Percentiles rank a stretch among this genome's conserved stretches.
phyloP scores from a whole-genome alignment of 371 early-diverging fungal genomes.

The Mitosporidium daphniae region DNA sequence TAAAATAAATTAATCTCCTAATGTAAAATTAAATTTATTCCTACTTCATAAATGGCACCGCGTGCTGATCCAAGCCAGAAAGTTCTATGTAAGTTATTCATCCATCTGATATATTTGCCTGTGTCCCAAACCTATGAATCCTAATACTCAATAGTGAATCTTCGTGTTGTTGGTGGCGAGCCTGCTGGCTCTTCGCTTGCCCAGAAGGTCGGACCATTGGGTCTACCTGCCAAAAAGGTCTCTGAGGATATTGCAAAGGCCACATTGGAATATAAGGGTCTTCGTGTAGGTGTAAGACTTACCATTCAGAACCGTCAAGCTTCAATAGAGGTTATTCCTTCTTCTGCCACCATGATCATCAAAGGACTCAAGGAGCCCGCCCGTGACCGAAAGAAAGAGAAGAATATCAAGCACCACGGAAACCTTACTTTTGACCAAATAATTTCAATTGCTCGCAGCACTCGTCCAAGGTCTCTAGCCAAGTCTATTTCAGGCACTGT shows the following conservation, averaged over 20 bases:
- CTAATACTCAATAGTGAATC: conserved; percentile 29
- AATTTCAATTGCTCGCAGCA: conserved; percentile 76
- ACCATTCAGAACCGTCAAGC: conserved; percentile 98
- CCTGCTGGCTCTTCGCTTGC: conserved; percentile 89
- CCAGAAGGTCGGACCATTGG: conserved; percentile 97
- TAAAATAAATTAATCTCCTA: no score
- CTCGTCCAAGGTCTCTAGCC: conserved; percentile 63
- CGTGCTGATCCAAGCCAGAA: no score
- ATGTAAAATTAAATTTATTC: no score
- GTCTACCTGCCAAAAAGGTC: conserved; percentile 96
- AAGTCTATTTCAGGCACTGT: conserved; percentile 60
- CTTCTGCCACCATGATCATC: conserved; percentile 86
- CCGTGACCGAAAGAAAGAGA: conserved; percentile 98
- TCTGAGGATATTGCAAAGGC: conserved; percentile 99
- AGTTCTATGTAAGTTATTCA: no score
- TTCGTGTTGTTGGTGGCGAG: conserved; percentile 92
- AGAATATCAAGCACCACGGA: conserved; percentile 30
- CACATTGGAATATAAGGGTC: conserved; percentile 90
- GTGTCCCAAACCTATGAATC: no score
- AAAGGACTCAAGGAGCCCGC: conserved; percentile 93
- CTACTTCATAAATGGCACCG: no score
- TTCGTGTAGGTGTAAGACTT: conserved; percentile 83
- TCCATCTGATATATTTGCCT: no score
- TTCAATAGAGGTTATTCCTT: conserved; percentile 73
- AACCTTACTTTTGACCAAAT: conserved; percentile 22